These are phyloP conservation scores for Gomphus sp. DNA, from an alignment of 1,284 basidiomycete genomes.

Conservation along the genomic window DNA sequence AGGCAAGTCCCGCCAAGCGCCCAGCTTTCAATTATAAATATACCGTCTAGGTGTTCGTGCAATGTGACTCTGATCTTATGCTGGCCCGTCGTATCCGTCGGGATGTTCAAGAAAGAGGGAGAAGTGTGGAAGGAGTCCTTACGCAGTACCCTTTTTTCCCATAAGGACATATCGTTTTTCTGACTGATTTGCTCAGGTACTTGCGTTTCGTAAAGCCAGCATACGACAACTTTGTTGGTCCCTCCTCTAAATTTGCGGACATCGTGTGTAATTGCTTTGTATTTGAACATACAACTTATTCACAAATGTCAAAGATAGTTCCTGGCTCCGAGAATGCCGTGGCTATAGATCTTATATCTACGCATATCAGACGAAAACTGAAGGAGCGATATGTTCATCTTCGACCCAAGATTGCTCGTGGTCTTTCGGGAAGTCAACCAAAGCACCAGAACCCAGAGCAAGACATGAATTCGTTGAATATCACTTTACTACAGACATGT, in stretches of 20 bases:
- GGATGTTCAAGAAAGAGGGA: conserved; percentile 82
- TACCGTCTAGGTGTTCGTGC: conserved; percentile 56
- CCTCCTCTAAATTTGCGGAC: conserved; percentile 80
- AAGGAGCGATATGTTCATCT: conserved; percentile 69
- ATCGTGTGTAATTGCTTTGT: conserved; percentile 45
- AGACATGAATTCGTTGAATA: conserved; percentile 36
- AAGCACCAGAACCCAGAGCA: conserved; percentile 20
- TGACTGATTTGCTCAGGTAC: conserved; percentile 41
- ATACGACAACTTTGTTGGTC: conserved; percentile 92
- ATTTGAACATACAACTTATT: neutral
- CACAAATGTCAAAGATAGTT: conserved; percentile 57
- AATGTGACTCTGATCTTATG: conserved; percentile 96
- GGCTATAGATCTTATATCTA: conserved; percentile 92
- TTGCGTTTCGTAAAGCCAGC: conserved; percentile 89
- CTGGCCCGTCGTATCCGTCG: conserved; percentile 85
- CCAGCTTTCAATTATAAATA: neutral
- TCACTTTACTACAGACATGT: conserved; percentile 67
- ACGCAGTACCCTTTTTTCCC: conserved; percentile 54
- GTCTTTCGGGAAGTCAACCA: conserved; percentile 14
- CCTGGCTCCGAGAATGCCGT: conserved; percentile 80
- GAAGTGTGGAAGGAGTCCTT: conserved; percentile 80
- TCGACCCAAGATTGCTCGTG: conserved; percentile 55
- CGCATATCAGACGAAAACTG: conserved; percentile 82
- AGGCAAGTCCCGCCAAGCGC: conserved; percentile 37
- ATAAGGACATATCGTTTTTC: neutral